Evolutionary conservation across 148 eudicot genomes (phyloP).

Genomic region (Rheum nobile): DNA sequence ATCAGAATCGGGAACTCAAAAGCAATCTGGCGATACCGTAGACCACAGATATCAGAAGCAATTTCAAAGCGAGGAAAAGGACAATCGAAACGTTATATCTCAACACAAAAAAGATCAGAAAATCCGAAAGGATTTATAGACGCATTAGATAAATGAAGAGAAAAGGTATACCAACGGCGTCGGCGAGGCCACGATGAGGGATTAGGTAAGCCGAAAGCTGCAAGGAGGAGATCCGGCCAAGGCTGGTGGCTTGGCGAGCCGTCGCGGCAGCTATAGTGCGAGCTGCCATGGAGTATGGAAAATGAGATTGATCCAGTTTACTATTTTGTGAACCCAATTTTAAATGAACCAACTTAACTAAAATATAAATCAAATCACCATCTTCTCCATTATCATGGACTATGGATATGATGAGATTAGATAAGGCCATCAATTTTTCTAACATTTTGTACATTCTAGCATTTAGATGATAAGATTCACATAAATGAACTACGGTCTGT

Average conservation of each 20-base stretch:
- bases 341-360: no score
- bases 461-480: no score
- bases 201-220: conserved; percentile 15
- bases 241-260: conserved; percentile 23
- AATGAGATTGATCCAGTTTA: no score
- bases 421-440: no score
- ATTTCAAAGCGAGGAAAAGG: neutral
- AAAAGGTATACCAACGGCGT: conserved; percentile 22
- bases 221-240: conserved; percentile 14
- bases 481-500: no score
- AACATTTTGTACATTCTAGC: no score
- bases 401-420: no score
- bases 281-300: conserved; percentile 20
- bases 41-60: neutral
- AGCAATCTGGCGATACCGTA: neutral
- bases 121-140: neutral
- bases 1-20: neutral
- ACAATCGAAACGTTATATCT: neutral
- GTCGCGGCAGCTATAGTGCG: conserved; percentile 22
- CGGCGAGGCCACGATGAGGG: conserved; percentile 37
- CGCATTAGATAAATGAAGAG: neutral
- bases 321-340: no score
- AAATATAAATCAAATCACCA: no score
- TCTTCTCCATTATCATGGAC: no score
- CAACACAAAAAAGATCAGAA: neutral